Evolutionary conservation across 1,284 basidiomycete species (phyloP).

Genomic region (Mixia osmundae): DNA sequence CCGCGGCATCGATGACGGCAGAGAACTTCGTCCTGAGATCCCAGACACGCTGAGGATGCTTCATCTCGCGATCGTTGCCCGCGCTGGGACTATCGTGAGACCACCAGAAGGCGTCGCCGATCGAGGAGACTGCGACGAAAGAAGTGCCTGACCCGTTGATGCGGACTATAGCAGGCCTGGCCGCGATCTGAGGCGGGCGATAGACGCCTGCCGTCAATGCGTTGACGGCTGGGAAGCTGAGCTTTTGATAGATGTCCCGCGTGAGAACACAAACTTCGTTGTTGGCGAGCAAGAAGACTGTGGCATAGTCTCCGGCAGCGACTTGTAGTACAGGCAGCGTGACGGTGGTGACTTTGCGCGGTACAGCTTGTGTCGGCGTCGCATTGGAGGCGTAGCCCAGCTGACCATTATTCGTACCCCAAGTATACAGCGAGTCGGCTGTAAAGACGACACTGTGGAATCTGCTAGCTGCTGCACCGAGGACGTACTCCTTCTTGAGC

Average conservation of each 20-base stretch:
- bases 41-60: conserved; percentile 83
- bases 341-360: conserved; percentile 60
- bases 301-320: conserved; percentile 31
- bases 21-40: conserved; percentile 64
- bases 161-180: conserved; percentile 50
- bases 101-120: conserved; percentile 84
- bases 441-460: conserved; percentile 82
- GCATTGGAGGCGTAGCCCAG: conserved; percentile 38
- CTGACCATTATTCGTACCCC: conserved; percentile 89
- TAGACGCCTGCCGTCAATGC: conserved; percentile 25
- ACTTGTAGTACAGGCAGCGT: conserved; percentile 36
- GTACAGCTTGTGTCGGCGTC: conserved; percentile 52
- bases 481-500: conserved; percentile 53
- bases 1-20: conserved; percentile 66
- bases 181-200: conserved; percentile 46
- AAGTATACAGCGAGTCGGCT: conserved; percentile 56
- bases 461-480: conserved; percentile 68
- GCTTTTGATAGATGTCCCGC: conserved; percentile 48
- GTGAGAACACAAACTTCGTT: conserved; percentile 63
- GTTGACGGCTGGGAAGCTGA: conserved; percentile 25
- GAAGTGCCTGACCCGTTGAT: conserved; percentile 55
- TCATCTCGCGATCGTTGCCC: conserved; percentile 26
- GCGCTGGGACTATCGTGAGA: conserved; percentile 24
- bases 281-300: conserved; percentile 48
- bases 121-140: conserved; percentile 62